A percentile compares a stretch with the other conserved stretches of the same genome.
These are phyloP conservation scores for Quercus phellos DNA, from an alignment of 331 rosid genomes.

Conservation along the genomic window DNA sequence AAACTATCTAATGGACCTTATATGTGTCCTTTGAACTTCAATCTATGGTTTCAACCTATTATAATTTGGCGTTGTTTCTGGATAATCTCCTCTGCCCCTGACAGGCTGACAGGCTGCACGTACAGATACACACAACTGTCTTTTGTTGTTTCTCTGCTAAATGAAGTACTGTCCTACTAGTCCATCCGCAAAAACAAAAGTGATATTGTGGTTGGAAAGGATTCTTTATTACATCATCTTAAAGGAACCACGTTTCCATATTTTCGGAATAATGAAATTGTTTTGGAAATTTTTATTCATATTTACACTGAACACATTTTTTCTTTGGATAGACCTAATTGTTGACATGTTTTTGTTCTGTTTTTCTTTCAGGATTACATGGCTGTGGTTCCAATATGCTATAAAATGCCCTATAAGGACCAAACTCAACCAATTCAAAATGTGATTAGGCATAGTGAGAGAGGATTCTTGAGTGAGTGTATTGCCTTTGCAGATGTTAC, in stretches of 20 bases:
- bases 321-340: not conserved
- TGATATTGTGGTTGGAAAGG: too few relatives aligned
- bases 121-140: too few relatives aligned
- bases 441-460: constrained; percentile 17
- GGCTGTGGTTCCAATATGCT: constrained; percentile 54
- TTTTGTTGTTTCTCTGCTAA: too few relatives aligned
- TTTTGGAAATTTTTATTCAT: not conserved
- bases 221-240: not conserved
- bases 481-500: not conserved
- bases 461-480: constrained; percentile 15
- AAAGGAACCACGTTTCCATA: not conserved
- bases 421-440: constrained; percentile 23
- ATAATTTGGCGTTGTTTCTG: too few relatives aligned
- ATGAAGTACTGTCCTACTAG: too few relatives aligned
- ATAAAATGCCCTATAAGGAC: constrained; percentile 33
- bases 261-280: not conserved
- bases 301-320: not conserved
- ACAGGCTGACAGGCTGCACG: too few relatives aligned
- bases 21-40: too few relatives aligned
- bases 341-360: not conserved
- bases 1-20: too few relatives aligned
- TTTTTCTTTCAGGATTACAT: constrained; percentile 36
- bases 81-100: too few relatives aligned
- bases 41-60: too few relatives aligned
- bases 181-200: too few relatives aligned